A percentile compares a stretch with the other conserved stretches of the same genome.
Conservation (phyloP, 163 green algal species). For the Smithsoniella earleae region DNA sequence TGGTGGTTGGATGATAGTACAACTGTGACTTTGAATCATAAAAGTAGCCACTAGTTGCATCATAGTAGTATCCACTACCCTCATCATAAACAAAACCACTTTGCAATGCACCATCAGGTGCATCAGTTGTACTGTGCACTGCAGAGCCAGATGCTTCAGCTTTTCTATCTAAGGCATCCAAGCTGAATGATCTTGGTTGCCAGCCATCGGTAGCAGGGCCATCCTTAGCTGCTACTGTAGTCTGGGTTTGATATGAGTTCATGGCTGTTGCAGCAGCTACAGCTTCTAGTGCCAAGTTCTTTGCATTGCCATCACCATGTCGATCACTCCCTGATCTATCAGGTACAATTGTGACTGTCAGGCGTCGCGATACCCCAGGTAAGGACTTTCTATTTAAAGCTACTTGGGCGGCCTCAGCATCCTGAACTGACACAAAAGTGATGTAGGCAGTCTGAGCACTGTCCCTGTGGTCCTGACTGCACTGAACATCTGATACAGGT, state of each 20-base stretch:
- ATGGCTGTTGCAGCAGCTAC: slow-evolving; percentile 21
- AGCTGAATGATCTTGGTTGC: neutral
- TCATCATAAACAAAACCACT: slow-evolving; percentile 17
- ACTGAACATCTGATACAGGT: neutral
- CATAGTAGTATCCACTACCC: slow-evolving; percentile 23
- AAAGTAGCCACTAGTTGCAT: slow-evolving; percentile 15
- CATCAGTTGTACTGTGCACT: too few species aligned
- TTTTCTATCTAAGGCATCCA: neutral
- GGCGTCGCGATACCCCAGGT: neutral
- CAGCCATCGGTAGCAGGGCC: neutral
- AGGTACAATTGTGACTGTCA: neutral
- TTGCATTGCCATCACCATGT: neutral
- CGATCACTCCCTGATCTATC: too few species aligned
- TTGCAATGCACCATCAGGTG: too few species aligned
- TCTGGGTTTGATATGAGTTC: neutral
- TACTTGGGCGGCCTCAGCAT: neutral
- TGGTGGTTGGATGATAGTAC: slow-evolving; percentile 26
- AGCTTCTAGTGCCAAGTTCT: neutral
- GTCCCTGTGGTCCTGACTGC: neutral
- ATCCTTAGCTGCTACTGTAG: neutral
- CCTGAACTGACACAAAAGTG: neutral
- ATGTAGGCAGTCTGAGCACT: neutral
- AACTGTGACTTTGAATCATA: slow-evolving; percentile 19
- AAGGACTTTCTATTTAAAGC: neutral
- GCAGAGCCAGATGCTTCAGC: slow-evolving; percentile 2